Percentiles rank a stretch among this genome's conserved stretches.
These are phyloP conservation scores for Malassezia cuniculi DNA, from an alignment of 1,284 basidiomycete species.

Conservation along the genomic window DNA sequence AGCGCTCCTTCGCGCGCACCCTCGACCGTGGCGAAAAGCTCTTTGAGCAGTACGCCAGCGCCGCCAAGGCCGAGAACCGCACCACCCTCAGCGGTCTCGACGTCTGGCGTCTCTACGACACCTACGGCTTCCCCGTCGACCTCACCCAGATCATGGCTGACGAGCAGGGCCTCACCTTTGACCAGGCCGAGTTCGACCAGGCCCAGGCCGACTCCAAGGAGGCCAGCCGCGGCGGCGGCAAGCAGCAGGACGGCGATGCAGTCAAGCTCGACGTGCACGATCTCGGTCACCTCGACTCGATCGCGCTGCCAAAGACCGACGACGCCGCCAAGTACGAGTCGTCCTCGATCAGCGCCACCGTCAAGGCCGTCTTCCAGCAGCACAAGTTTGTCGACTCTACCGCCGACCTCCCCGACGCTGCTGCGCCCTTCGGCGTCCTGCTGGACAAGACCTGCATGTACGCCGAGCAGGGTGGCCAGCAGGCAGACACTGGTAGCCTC, in stretches of 20 bases:
- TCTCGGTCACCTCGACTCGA: constrained; percentile 71
- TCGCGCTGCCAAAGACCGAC: constrained; percentile 80
- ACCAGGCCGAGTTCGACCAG: constrained; percentile 76
- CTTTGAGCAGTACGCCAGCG: constrained; percentile 76
- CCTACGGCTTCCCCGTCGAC: constrained; percentile 95
- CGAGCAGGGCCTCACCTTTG: constrained; percentile 71
- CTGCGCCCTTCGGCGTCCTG: constrained; percentile 66
- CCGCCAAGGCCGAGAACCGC: constrained; percentile 56
- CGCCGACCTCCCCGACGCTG: constrained; percentile 46
- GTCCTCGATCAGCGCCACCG: constrained; percentile 54
- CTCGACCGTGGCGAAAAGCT: constrained; percentile 91
- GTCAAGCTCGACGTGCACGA: constrained; percentile 95
- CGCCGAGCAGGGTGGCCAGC: constrained; percentile 92
- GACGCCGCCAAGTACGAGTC: constrained; percentile 79
- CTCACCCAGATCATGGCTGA: constrained; percentile 95
- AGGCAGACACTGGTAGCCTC: constrained; percentile 88
- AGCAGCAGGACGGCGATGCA: constrained; percentile 51
- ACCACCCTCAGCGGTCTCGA: constrained; percentile 74
- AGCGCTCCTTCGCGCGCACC: constrained; percentile 88
- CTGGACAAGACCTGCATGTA: constrained; percentile 95
- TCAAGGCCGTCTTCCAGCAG: constrained; percentile 77
- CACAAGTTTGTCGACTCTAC: constrained; percentile 55
- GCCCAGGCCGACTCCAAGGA: constrained; percentile 80
- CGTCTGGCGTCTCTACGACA: constrained; percentile 95
- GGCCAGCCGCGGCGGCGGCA: constrained; percentile 71